These are phyloP conservation scores for Mallotus japonicus DNA, from an alignment of 441 rosid species.

Conservation along the genomic window DNA sequence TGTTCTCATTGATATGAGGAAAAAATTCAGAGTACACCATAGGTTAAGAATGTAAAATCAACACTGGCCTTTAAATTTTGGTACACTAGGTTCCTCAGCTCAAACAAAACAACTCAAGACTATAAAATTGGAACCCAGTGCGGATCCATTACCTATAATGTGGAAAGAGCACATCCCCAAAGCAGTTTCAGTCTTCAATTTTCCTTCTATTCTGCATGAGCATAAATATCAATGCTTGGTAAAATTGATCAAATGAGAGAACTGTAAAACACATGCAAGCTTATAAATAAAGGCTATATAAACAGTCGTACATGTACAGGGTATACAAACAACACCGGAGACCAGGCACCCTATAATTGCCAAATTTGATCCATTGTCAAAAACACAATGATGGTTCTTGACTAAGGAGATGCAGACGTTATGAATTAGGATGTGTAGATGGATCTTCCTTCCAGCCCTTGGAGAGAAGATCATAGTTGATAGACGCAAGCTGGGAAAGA, in stretches of 20 bases:
- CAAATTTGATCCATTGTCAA: slow-evolving; percentile 23
- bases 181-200: slow-evolving; percentile 30
- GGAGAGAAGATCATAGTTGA: slow-evolving; percentile 96
- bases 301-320: slow-evolving; percentile 51
- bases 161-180: slow-evolving; percentile 34
- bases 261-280: background rate
- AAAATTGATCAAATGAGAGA: background rate
- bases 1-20: slow-evolving; percentile 30
- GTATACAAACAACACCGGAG: slow-evolving; percentile 37
- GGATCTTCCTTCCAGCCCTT: slow-evolving; percentile 95
- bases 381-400: slow-evolving; percentile 20
- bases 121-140: slow-evolving; percentile 29
- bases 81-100: slow-evolving; percentile 18
- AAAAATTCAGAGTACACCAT: slow-evolving; percentile 24
- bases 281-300: background rate
- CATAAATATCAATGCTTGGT: background rate
- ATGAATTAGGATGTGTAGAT: slow-evolving; percentile 46
- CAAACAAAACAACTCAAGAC: slow-evolving; percentile 23
- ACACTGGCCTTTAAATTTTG: slow-evolving; percentile 18
- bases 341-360: slow-evolving; percentile 24
- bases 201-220: slow-evolving; percentile 46
- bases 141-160: slow-evolving; percentile 32
- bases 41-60: slow-evolving; percentile 18
- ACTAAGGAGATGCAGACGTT: slow-evolving; percentile 20
- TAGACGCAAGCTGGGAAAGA: slow-evolving; percentile 94